phyloP scores from a whole-genome alignment of 108 stramenopile genomes.

The Fistulifera solaris region DNA sequence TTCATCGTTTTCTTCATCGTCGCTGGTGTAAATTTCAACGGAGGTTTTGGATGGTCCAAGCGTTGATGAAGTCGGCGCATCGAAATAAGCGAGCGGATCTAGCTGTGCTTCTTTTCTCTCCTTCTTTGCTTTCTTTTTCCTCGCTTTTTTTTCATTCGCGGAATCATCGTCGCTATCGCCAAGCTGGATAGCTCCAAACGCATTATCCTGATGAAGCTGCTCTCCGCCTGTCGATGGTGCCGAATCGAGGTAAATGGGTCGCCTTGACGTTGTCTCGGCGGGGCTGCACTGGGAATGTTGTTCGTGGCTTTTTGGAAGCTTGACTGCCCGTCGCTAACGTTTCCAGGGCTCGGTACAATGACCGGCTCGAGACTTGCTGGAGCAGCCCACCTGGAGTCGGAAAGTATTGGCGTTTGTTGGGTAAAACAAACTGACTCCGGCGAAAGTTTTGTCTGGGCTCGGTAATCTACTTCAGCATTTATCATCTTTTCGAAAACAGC shows the following conservation, averaged over 20 bases:
- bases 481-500: slow-evolving; percentile 39
- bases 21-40: slow-evolving; percentile 7
- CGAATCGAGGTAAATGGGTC: slow-evolving; percentile 75
- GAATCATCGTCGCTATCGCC: slow-evolving; percentile 52
- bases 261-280: slow-evolving; percentile 9
- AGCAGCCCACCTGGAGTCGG: background rate
- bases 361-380: background rate
- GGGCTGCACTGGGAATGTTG: background rate
- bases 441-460: slow-evolving; percentile 11
- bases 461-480: slow-evolving; percentile 24
- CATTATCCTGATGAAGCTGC: slow-evolving; percentile 8
- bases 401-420: slow-evolving; percentile 12
- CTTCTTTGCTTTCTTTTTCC: slow-evolving; percentile 66
- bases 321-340: background rate
- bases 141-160: slow-evolving; percentile 25
- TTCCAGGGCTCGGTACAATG: background rate
- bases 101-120: background rate
- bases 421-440: slow-evolving; percentile 49
- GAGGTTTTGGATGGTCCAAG: no score
- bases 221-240: background rate
- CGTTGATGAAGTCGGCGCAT: no score
- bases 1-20: slow-evolving; percentile 74
- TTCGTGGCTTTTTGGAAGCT: slow-evolving; percentile 7
- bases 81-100: no score
- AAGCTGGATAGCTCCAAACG: slow-evolving; percentile 62